A percentile compares a stretch with the other conserved stretches of the same genome.
Conservation (phyloP, 805 yeast species). For the Candida awuae region DNA sequence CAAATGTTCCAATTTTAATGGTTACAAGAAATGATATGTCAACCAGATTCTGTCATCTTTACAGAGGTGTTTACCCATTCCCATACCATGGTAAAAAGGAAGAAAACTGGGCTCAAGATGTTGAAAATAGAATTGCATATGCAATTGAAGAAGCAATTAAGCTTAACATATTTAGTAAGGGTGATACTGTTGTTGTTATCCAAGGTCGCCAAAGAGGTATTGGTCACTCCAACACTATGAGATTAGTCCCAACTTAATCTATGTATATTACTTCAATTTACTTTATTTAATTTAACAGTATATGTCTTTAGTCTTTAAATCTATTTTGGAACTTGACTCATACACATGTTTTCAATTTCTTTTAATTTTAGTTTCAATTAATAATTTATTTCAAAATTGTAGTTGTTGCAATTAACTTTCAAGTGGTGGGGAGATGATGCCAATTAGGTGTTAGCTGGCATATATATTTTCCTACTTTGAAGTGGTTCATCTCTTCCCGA, state of each 20-base stretch:
- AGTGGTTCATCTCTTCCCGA: too few species aligned
- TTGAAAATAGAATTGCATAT: conserved; percentile 87
- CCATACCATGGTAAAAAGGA: conserved; percentile 58
- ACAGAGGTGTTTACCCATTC: conserved; percentile 98
- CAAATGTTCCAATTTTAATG: conserved; percentile 94
- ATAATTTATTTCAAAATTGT: too few species aligned
- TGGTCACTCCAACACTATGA: conserved; percentile 98
- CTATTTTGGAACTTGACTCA: too few species aligned
- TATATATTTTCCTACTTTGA: too few species aligned
- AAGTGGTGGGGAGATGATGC: too few species aligned
- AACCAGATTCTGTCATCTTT: conserved; percentile 92
- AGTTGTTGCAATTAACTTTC: too few species aligned
- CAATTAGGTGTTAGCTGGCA: too few species aligned
- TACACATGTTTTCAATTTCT: too few species aligned
- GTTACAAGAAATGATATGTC: conserved; percentile 91
- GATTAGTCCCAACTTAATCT: conserved; percentile 39
- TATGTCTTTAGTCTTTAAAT: background rate
- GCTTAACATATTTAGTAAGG: conserved; percentile 76
- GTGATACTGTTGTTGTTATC: conserved; percentile 86
- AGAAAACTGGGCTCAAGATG: conserved; percentile 93
- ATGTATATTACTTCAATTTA: conserved; percentile 1
- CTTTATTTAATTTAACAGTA: background rate
- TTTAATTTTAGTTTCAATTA: too few species aligned
- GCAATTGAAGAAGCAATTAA: conserved; percentile 86
- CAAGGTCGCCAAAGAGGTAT: conserved; percentile 99